A percentile compares a stretch with the other conserved stretches of the same genome.
Conservation (phyloP, 2,329 filamentous ascomycete genomes). For the Epichloe bromicola region DNA sequence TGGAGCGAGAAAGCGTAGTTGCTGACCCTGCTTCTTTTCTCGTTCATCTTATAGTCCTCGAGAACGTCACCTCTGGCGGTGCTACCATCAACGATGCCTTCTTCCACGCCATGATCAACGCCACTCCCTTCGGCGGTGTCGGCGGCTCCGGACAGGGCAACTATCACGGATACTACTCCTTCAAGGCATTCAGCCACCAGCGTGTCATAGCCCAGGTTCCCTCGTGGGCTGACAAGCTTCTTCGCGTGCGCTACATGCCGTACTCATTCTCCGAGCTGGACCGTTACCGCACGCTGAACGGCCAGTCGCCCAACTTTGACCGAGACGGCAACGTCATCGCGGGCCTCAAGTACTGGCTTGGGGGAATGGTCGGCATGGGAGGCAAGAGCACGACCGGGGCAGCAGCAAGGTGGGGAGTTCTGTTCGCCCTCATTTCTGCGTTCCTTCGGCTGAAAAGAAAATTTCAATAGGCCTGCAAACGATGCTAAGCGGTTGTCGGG, state of each 20-base stretch:
- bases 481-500: constrained; percentile 1
- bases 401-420: constrained; percentile 35
- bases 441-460: constrained; percentile 22
- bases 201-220: constrained; percentile 25
- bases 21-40: background rate
- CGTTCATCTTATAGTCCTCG: constrained; percentile 15
- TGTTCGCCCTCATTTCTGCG: constrained; percentile 25
- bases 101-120: constrained; percentile 28
- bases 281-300: constrained; percentile 29
- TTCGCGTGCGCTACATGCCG: constrained; percentile 57
- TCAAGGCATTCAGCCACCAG: constrained; percentile 29
- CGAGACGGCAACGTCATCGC: constrained; percentile 40
- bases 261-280: constrained; percentile 36
- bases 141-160: constrained; percentile 34
- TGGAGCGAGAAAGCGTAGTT: background rate
- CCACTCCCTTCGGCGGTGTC: constrained; percentile 35
- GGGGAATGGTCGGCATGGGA: constrained; percentile 38
- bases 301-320: constrained; percentile 45
- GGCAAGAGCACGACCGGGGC: constrained; percentile 34
- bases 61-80: constrained; percentile 31
- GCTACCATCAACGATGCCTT: constrained; percentile 37
- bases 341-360: constrained; percentile 41
- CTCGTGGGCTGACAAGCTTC: constrained; percentile 30
- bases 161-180: constrained; percentile 36
- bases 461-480: constrained; percentile 18